phyloP scores from a whole-genome alignment of 2,329 filamentous ascomycete genomes.

The Aureobasidium sp. region DNA sequence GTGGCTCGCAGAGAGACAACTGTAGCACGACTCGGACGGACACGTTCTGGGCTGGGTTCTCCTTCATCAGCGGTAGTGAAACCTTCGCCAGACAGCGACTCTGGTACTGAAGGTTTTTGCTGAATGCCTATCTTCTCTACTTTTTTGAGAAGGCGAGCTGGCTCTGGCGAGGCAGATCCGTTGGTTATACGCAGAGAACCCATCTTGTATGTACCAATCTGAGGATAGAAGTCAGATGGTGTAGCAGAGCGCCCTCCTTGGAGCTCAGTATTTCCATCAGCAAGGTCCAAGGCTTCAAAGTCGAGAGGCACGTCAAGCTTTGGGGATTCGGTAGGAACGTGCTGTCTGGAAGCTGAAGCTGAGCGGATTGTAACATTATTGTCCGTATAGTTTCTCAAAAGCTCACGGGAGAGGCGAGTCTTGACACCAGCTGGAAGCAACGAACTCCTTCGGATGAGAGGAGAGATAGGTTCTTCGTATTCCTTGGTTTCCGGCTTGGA shows the following conservation, averaged over 20 bases:
- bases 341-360: not conserved
- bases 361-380: not conserved
- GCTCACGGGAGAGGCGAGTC: slow-evolving; percentile 19
- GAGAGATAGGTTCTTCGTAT: slow-evolving; percentile 8
- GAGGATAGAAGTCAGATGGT: slow-evolving; percentile 30
- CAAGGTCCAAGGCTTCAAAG: slow-evolving; percentile 19
- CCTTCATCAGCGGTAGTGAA: slow-evolving; percentile 12
- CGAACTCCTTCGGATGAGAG: slow-evolving; percentile 30
- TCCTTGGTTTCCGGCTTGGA: not conserved
- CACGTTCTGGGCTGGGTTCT: slow-evolving; percentile 14
- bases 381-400: slow-evolving; percentile 13
- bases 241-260: not conserved
- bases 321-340: not conserved
- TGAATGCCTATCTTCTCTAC: not conserved
- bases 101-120: not conserved
- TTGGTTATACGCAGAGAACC: slow-evolving; percentile 41
- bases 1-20: not conserved
- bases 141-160: slow-evolving; percentile 24
- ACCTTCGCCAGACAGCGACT: not conserved
- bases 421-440: slow-evolving; percentile 32
- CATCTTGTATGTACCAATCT: slow-evolving; percentile 33
- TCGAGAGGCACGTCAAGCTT: slow-evolving; percentile 3
- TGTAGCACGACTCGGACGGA: slow-evolving; percentile 18
- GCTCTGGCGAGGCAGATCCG: slow-evolving; percentile 37
- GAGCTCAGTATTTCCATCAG: slow-evolving; percentile 15